Base-by-base conservation (phyloP, 805 yeast genomes). In the Saccharomycopsis microspora region DNA sequence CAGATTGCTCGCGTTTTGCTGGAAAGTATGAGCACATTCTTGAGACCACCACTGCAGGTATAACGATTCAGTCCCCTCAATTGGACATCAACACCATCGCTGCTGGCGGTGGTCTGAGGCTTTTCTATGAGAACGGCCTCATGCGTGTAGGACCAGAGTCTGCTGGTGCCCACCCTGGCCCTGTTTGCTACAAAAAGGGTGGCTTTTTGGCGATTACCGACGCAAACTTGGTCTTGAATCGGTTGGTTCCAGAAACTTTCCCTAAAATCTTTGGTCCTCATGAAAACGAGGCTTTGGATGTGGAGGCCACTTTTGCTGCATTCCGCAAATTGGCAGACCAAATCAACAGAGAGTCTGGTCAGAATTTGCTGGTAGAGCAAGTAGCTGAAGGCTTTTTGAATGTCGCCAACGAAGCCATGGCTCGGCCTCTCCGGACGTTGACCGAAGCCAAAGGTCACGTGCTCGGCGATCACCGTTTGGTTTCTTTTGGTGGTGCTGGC, bases 401-500 rank as follows among this genome's bases (percentile, higher is more conserved):
- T 53, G 94, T 87, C 5, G 95, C 96, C 1, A 82, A 84, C 57
- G 94, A 85, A 57, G 69, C 88, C 1, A 87, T 87, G 95, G 84
- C 93, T n/a, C 73, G 94, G 52, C 95, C 96, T 2, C 84, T 87
- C 46, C 71, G 96, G 50, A 80, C 83, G 39, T 65, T 87, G 45
- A 86, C 95, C 0, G 96, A 86, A 60, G 85, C 90, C 1, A 85
- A 80, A 58, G 96, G 96, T 4, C 78, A 79, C 58, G 70, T 75
- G 39, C 71, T 79, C 0, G 60, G 82, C 6, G 67, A 73, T 7
- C 95, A 87, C 60, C 66, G 82, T 49, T 64, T 87, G 50, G 94
- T 88, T 1, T 74, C 90, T 2, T 87, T 87, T 64, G 96, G 96
- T 42, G 96, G 96, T 43, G 95, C 95, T 30, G 96, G 96, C 46